Percentiles rank a stretch among this genome's conserved stretches.
Conservation (phyloP, 345 rosid genomes). For the Eucalyptus pauciflora region DNA sequence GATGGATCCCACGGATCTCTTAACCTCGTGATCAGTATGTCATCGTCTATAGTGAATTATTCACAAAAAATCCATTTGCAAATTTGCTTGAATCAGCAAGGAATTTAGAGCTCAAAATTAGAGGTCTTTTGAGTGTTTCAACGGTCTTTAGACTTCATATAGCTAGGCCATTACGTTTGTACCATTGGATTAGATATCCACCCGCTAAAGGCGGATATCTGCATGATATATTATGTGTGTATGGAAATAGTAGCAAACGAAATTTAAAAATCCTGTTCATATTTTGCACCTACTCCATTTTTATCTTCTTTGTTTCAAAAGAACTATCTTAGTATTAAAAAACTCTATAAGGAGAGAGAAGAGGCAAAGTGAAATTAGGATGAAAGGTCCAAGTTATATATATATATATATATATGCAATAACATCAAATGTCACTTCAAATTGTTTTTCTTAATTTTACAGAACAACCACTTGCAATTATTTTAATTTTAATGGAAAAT, state of each 20-base stretch:
- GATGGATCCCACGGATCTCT: accelerated
- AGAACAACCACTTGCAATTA: background rate
- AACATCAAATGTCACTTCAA: background rate
- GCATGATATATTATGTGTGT: background rate
- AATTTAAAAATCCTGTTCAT: too few species aligned
- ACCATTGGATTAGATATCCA: background rate
- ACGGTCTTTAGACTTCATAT: background rate
- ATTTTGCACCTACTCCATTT: background rate
- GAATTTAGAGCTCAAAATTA: background rate
- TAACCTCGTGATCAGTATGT: background rate
- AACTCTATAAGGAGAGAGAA: background rate
- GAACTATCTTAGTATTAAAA: background rate
- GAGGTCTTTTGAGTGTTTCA: background rate
- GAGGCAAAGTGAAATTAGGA: background rate
- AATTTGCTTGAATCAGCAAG: too few species aligned
- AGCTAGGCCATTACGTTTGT: background rate
- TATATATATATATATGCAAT: background rate
- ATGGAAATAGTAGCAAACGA: background rate
- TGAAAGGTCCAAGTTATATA: too few species aligned
- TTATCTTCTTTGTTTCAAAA: background rate
- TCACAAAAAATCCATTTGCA: background rate
- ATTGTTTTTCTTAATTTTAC: background rate
- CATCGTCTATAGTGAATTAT: background rate
- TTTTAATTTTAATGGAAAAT: background rate
- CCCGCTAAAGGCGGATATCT: too few species aligned